Evolutionary conservation across 2,329 filamentous ascomycete species (phyloP).

Genomic region (Pseudogymnoascus sp.): DNA sequence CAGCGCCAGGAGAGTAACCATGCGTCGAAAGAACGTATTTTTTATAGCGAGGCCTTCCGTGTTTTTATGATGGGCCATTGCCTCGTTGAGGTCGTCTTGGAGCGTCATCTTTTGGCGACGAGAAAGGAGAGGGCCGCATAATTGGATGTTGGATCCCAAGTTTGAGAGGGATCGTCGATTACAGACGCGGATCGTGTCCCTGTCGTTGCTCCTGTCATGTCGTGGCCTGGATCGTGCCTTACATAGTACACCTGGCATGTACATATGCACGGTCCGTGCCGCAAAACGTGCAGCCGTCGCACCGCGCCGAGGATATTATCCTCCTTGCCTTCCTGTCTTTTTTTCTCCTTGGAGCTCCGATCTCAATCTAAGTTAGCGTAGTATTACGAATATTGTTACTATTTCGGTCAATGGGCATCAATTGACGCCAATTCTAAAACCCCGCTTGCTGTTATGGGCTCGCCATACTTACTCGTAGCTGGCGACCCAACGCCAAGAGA

Average conservation of each 20-base stretch:
- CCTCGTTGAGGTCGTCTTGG: neutral
- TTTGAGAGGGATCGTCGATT: neutral
- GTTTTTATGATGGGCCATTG: neutral
- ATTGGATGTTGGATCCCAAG: neutral
- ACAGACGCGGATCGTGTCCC: neutral
- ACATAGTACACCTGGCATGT: neutral
- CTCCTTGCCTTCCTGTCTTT: neutral
- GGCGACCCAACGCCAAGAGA: neutral
- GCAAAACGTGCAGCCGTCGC: neutral
- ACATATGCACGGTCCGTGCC: neutral
- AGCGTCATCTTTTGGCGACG: neutral
- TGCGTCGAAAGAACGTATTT: neutral
- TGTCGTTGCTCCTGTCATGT: neutral
- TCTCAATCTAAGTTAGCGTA: neutral
- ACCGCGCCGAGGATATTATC: neutral
- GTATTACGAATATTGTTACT: neutral
- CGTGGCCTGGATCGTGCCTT: neutral
- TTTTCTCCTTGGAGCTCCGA: neutral
- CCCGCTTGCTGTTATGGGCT: neutral
- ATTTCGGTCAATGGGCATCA: neutral
- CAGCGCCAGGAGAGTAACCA: neutral
- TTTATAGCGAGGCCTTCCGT: neutral
- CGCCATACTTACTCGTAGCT: neutral
- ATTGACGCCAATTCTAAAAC: neutral
- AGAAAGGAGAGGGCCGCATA: neutral